Percentiles rank a stretch among this genome's conserved stretches.
Evolutionary conservation across 805 yeast species (phyloP).

Genomic region (Barnettozyma sp.): DNA sequence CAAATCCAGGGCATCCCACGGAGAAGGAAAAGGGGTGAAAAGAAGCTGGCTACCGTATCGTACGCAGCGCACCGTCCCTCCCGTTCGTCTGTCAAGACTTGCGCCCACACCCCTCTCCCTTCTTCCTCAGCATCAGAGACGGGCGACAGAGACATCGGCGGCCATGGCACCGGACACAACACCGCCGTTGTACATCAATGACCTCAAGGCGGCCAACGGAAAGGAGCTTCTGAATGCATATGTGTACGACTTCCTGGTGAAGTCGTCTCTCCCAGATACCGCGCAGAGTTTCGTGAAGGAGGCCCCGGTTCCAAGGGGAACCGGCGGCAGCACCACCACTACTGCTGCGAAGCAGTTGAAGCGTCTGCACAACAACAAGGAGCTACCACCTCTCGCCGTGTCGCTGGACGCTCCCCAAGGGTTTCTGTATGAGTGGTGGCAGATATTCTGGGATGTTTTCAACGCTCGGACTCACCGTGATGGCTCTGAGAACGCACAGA

Average conservation of each 20-base stretch:
- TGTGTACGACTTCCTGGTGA: conserved; percentile 76
- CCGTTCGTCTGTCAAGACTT: too few relatives aligned
- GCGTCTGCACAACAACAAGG: conserved; percentile 27
- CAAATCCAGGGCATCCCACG: too few relatives aligned
- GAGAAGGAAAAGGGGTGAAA: too few relatives aligned
- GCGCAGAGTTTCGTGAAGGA: conserved; percentile 72
- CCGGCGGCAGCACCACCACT: too few relatives aligned
- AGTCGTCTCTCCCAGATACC: conserved; percentile 62
- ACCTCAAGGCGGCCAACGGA: conserved; percentile 22
- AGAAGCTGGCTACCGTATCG: too few relatives aligned
- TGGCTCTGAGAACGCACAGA: conserved; percentile 56
- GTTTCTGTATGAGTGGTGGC: conserved; percentile 93
- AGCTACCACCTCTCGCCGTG: conserved; percentile 43
- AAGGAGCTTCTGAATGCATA: conserved; percentile 70
- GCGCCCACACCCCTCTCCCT: background rate
- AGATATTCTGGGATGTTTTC: conserved; percentile 88
- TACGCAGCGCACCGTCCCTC: too few relatives aligned
- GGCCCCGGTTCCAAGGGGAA: conserved; percentile 48
- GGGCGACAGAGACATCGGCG: too few relatives aligned
- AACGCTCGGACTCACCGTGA: conserved; percentile 70
- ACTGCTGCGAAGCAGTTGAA: conserved; percentile 16
- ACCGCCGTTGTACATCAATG: conserved; percentile 19
- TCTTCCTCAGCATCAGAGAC: background rate
- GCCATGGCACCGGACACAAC: conserved; percentile 11
- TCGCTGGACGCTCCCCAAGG: conserved; percentile 82